Evolutionary conservation across 2,329 filamentous ascomycete genomes (phyloP), one percentile per base, ranked within the genome.

Genomic region (Alternaria triticina): DNA sequence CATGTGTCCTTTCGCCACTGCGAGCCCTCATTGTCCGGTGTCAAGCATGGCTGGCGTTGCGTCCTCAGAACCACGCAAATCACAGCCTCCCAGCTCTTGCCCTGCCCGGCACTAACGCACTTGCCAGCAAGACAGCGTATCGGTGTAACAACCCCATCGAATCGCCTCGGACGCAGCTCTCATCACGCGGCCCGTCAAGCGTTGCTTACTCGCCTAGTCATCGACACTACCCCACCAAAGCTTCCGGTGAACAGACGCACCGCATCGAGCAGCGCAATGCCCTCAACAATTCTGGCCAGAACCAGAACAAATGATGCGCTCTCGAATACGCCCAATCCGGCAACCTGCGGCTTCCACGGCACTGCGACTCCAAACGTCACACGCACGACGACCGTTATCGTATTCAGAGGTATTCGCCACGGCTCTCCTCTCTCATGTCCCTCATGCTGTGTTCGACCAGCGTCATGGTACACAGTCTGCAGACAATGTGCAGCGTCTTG

Each of bases 101-200:
- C 58, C 63, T 68, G 64, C 62, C 64, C 25, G 56, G 23, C 58
- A 61, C 64, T 67, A 61, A 49, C 64, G 57, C 62, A 58, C 63
- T 57, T 66, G 73, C 73, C 77, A 76, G 72, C 65, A 55, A 73
- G 72, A 73, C 77, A 78, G 72, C 69, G 75, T 78, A 71, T 70
- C 69, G 51, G 74, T 76, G 73, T 73, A 76, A 77, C 73, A 69
- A 28, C 68, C 70, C 43, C 62, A 59, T 60, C 69, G 65, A 70
- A 69, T 70, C 63, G 54, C 61, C 67, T 66, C 67, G 62, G 62
- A 67, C 57, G 46, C 58, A 59, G 62, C 64, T 64, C 57, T 64
- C 64, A 69, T 72, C 67, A 69, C 67, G 68, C 70, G 66, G 59
- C 65, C 67, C 64, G 66, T 64, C 63, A 65, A 67, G 63, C 64